Conservation (phyloP, 257 asterid species). For the Nicotiana tabacum region DNA sequence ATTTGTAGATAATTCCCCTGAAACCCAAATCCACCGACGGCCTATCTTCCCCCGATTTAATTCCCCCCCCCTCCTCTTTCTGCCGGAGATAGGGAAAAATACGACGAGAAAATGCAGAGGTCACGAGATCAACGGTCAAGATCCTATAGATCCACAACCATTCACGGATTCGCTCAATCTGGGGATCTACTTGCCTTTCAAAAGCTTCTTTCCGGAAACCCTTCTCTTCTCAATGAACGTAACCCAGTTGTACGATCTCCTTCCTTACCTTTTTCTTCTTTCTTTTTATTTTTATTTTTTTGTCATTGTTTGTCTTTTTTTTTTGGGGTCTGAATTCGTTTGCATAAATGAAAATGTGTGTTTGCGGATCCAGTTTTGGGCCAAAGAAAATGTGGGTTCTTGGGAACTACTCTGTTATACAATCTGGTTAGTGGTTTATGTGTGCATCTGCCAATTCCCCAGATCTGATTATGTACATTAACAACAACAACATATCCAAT, state of each 20-base stretch:
- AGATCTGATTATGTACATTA: no score
- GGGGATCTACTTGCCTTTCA: conserved; percentile 73
- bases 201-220: conserved; percentile 64
- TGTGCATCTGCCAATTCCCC: no score
- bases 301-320: no score
- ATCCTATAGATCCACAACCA: conserved; percentile 47
- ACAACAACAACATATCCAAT: no score
- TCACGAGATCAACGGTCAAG: conserved; percentile 30
- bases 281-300: no score
- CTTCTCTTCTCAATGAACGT: conserved; percentile 81
- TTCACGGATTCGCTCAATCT: conserved; percentile 87
- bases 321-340: neutral
- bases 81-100: no score
- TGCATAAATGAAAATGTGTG: neutral
- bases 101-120: conserved; percentile 17
- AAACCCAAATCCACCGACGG: neutral
- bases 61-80: no score
- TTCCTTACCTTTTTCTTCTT: neutral
- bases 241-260: conserved; percentile 73
- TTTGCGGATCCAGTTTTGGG: neutral
- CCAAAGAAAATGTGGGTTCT: neutral
- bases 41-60: no score
- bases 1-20: no score
- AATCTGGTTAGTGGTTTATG: no score
- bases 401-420: no score